These are phyloP conservation scores for Prunus davidiana DNA, from an alignment of 306 rosid species.

Conservation along the genomic window DNA sequence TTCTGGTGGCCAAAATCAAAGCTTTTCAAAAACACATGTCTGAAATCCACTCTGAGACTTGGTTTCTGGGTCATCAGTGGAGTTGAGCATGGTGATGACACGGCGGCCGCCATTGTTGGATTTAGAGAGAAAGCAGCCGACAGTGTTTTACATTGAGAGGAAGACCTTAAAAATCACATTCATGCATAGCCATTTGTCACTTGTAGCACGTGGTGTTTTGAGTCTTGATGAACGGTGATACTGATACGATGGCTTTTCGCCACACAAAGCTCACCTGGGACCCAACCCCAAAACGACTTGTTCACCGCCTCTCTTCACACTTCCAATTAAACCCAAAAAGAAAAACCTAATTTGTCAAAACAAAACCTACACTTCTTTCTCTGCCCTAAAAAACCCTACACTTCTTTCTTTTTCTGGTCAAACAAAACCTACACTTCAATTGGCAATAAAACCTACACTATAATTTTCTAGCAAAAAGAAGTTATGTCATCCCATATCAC, in stretches of 20 bases:
- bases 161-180: neutral
- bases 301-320: no score
- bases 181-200: neutral
- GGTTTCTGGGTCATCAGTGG: slow-evolving; percentile 14
- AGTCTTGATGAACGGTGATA: neutral
- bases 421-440: no score
- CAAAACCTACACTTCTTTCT: no score
- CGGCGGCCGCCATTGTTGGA: slow-evolving; percentile 28
- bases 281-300: neutral
- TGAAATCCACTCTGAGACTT: slow-evolving; percentile 1
- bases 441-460: no score
- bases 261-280: neutral
- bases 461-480: no score
- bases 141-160: neutral
- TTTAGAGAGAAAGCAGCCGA: neutral
- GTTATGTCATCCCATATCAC: no score
- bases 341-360: no score
- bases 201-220: neutral
- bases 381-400: no score
- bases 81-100: slow-evolving; percentile 15
- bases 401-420: no score
- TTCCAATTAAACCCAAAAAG: no score
- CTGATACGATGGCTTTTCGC: neutral
- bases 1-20: slow-evolving; percentile 3
- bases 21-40: slow-evolving; percentile 23